Evolutionary conservation across 2,329 filamentous ascomycete species (phyloP), one percentile per base, ranked within the genome.

Genomic region (Fusarium mangiferae): DNA sequence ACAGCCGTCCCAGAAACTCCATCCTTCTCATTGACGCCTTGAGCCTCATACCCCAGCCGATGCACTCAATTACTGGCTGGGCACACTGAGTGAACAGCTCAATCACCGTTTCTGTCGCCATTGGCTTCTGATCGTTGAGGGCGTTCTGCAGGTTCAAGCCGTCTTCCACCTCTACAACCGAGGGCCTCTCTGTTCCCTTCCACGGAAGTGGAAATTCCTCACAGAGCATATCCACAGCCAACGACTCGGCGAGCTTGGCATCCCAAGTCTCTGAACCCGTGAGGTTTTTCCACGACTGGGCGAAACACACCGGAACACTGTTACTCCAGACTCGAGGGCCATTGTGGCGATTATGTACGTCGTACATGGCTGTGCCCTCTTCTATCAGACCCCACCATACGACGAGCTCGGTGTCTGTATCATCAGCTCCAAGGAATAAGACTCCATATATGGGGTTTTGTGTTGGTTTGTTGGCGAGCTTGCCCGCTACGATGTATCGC

Each of bases 331-430:
- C 68, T 24, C 76, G 74, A 38, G 76, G 74, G 12, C 68, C 60
- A 33, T 75, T 74, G 62, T 66, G 36, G 57, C 76, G 66, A 56
- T 60, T 73, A 51, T 74, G 76, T 48, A 78, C 73, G 52, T 78
- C 71, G 66, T 78, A 78, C 76, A 78, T 78, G 65, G 68, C 73
- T 39, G 73, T 70, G 55, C 76, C 76, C 49, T 75, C 58, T 66
- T 78, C 75, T 59, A 78, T 74, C n/a, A 78, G 65, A 14, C 77
- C 77, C 77, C 77, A 78, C 77, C 77, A 78, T 20, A 78, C 58
- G n/a, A 78, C 73, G 45, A 78, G 70, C 64, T 78, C 77, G 12
- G 73, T 70, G 9, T 75, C 77, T 6, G 63, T 68, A 39, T 74
- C 72, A 22, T 75, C 77, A 14, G 75, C 74, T 46, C 74, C 76